phyloP scores from a whole-genome alignment of 2,329 filamentous ascomycete species.

The Pseudocercospora crystallina region DNA sequence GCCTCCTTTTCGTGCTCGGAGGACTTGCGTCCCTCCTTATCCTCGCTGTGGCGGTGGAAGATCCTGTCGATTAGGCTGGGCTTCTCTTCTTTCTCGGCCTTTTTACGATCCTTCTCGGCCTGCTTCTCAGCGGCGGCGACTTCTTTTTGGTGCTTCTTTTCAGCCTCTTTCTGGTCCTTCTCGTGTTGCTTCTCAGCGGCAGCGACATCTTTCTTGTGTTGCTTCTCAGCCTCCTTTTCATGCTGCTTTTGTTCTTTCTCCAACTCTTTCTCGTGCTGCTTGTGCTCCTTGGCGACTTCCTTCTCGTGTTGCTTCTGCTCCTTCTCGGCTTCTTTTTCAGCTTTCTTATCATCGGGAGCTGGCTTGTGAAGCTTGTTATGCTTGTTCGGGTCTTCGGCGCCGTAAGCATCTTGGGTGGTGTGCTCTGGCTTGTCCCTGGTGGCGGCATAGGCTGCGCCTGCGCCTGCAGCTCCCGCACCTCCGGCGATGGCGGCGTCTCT shows the following conservation, averaged over 20 bases:
- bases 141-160: constrained; percentile 29
- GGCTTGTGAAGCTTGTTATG: constrained; percentile 20
- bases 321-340: constrained; percentile 24
- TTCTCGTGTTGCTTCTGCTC: constrained; percentile 18
- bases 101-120: constrained; percentile 30
- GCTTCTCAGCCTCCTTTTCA: constrained; percentile 14
- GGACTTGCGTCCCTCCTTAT: constrained; percentile 14
- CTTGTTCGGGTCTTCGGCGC: constrained; percentile 20
- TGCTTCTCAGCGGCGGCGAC: constrained; percentile 19
- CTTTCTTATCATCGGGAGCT: constrained; percentile 18
- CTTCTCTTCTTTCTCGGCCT: constrained; percentile 37
- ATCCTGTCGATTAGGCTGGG: constrained; percentile 29
- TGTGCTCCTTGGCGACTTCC: constrained; percentile 7
- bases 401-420: constrained; percentile 15
- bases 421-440: constrained; percentile 1
- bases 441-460: constrained; percentile 21
- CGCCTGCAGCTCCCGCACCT: constrained; percentile 35
- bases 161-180: constrained; percentile 22
- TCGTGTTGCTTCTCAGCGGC: constrained; percentile 28
- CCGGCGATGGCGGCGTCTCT: constrained; percentile 35
- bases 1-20: constrained; percentile 2
- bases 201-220: constrained; percentile 30
- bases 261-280: constrained; percentile 30
- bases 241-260: constrained; percentile 26
- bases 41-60: constrained; percentile 29